These are phyloP conservation scores for Trichoderma afroharzianum DNA, from an alignment of 2,329 filamentous ascomycete genomes.

Conservation along the genomic window DNA sequence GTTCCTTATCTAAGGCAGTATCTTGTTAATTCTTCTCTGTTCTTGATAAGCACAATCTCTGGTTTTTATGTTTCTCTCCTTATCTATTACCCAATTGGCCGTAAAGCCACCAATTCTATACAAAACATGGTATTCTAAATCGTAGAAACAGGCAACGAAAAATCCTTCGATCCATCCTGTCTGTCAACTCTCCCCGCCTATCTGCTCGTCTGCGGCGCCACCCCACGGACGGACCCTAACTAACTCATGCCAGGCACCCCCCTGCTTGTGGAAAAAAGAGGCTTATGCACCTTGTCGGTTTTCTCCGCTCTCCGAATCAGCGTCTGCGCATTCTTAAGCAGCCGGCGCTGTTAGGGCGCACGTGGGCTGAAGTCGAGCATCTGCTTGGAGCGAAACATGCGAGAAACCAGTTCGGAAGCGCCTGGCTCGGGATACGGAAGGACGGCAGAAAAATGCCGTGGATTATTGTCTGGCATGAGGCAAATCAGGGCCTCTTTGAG, in stretches of 20 bases:
- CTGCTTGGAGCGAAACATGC: neutral
- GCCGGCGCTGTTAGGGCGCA: neutral
- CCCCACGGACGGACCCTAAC: neutral
- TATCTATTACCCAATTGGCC: neutral
- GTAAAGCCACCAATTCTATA: neutral
- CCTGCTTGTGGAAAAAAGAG: neutral
- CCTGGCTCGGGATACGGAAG: neutral
- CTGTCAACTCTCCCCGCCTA: neutral
- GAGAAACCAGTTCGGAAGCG: neutral
- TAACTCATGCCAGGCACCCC: neutral
- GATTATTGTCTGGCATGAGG: neutral
- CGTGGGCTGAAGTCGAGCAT: slow-evolving; percentile 7
- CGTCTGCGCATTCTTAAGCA: slow-evolving; percentile 2
- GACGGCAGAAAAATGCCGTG: neutral
- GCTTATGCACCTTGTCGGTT: neutral
- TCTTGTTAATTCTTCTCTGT: neutral
- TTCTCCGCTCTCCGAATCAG: slow-evolving; percentile 14
- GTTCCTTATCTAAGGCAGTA: accelerated
- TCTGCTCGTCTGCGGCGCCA: neutral
- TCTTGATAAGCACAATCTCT: neutral
- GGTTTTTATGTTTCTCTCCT: neutral
- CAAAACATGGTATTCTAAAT: neutral
- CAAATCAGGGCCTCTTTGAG: neutral
- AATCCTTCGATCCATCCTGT: neutral
- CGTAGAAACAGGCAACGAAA: neutral